phyloP scores from a whole-genome alignment of 768 basidiomycete genomes.

The Kwoniella mangroviensis region DNA sequence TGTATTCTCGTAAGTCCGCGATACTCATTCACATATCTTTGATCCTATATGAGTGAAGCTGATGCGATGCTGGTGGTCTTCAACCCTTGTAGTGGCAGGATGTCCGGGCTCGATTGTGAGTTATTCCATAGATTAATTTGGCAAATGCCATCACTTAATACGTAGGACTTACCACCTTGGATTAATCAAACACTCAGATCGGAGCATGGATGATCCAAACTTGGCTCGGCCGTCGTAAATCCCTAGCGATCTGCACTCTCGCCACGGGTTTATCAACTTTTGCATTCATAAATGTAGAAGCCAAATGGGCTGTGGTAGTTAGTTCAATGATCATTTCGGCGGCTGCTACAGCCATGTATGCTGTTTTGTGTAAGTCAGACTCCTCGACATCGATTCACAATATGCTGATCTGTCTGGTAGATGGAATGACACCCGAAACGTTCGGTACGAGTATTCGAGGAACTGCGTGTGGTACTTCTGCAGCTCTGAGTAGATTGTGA shows the following conservation, averaged over 20 bases:
- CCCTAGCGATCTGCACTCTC: conserved; percentile 52
- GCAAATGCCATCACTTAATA: too few relatives aligned
- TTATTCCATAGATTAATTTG: not conserved
- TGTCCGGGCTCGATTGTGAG: conserved; percentile 55
- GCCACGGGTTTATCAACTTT: conserved; percentile 53
- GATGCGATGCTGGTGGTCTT: not conserved
- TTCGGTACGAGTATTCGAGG: conserved; percentile 55
- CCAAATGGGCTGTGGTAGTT: conserved; percentile 49
- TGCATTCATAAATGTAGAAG: conserved; percentile 46
- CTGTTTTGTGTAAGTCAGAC: conserved; percentile 52
- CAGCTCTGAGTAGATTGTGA: conserved; percentile 55
- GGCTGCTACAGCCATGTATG: conserved; percentile 58
- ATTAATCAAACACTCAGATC: conserved; percentile 24
- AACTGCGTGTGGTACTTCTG: conserved; percentile 56
- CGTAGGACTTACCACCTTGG: too few relatives aligned
- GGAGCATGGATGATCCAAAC: conserved; percentile 57
- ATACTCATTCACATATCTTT: not conserved
- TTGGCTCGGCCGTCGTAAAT: conserved; percentile 48
- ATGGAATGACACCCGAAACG: conserved; percentile 57
- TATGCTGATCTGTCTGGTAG: conserved; percentile 27
- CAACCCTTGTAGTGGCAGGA: conserved; percentile 43
- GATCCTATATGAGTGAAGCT: not conserved
- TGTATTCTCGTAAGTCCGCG: conserved; percentile 46
- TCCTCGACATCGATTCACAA: not conserved
- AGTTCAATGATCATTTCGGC: conserved; percentile 52